Conservation (phyloP, 2,329 filamentous ascomycete genomes). For the Escovopsis sp. region DNA sequence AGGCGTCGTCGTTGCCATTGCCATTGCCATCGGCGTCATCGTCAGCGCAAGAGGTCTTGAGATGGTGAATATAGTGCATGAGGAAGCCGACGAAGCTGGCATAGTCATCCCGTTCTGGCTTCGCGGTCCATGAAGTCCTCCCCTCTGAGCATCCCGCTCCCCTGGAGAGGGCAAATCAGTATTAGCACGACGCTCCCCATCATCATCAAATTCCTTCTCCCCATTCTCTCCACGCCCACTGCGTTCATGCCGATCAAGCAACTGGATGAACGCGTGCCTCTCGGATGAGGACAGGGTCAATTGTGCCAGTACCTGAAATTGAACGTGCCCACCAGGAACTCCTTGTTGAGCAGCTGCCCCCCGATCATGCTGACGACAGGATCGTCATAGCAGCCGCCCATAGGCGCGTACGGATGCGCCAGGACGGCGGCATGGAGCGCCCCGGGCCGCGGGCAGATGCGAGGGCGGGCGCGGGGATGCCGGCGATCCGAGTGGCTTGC, state of each 20-base stretch:
- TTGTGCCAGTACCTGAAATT: slow-evolving; percentile 58
- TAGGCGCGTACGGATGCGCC: slow-evolving; percentile 78
- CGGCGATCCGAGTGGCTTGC: slow-evolving; percentile 3
- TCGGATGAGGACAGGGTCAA: background rate
- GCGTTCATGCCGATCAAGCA: no score
- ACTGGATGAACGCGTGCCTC: background rate
- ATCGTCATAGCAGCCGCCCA: slow-evolving; percentile 79
- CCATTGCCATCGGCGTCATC: background rate
- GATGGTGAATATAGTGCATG: slow-evolving; percentile 51
- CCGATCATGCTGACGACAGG: slow-evolving; percentile 54
- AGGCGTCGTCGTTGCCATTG: slow-evolving; percentile 1
- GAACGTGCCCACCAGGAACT: slow-evolving; percentile 72
- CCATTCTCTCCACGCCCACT: no score
- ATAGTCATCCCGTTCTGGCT: slow-evolving; percentile 70
- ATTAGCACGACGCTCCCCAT: no score
- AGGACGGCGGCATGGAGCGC: slow-evolving; percentile 41
- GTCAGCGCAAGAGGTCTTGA: slow-evolving; percentile 26
- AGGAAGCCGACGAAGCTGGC: slow-evolving; percentile 69
- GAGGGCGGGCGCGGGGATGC: slow-evolving; percentile 21
- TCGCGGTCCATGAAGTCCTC: slow-evolving; percentile 74
- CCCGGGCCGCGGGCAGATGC: slow-evolving; percentile 26
- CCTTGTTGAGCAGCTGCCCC: slow-evolving; percentile 47
- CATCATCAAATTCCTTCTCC: no score
- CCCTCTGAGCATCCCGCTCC: slow-evolving; percentile 63
- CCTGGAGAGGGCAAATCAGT: no score